A percentile compares a stretch with the other conserved stretches of the same genome.
phyloP scores from a whole-genome alignment of 1,284 basidiomycete species.

The Cutaneotrichosporon sp. region DNA sequence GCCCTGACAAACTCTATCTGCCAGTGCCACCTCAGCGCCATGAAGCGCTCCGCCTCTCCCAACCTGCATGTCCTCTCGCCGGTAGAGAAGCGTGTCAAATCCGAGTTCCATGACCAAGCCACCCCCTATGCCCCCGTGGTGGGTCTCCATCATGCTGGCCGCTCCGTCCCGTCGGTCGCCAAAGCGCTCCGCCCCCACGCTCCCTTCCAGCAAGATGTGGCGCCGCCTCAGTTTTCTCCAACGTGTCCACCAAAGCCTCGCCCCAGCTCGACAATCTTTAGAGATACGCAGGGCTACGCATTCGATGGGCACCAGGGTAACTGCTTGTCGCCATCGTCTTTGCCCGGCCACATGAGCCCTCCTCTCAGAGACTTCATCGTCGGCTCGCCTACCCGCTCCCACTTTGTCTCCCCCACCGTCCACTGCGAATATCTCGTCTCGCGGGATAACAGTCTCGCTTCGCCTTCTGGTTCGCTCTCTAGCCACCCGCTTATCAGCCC shows the following conservation, averaged over 20 bases:
- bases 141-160: background rate
- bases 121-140: background rate
- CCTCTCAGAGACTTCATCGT: background rate
- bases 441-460: background rate
- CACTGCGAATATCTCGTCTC: background rate
- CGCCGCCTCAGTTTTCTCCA: background rate
- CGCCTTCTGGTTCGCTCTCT: background rate
- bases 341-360: background rate
- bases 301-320: background rate
- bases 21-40: background rate
- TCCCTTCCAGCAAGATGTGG: background rate
- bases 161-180: background rate
- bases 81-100: background rate
- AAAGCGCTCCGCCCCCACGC: background rate
- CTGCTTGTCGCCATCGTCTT: background rate
- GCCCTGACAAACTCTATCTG: slow-evolving; percentile 1
- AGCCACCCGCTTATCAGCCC: background rate
- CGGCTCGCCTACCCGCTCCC: background rate
- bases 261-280: background rate
- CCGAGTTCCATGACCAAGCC: background rate
- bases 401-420: background rate
- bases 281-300: background rate
- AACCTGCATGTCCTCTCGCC: background rate
- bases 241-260: background rate
- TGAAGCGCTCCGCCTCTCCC: background rate